Evolutionary conservation across 176 grass and related monocot genomes (phyloP), one percentile per base, ranked within the genome.

Genomic region (Pontederia crassipes): DNA sequence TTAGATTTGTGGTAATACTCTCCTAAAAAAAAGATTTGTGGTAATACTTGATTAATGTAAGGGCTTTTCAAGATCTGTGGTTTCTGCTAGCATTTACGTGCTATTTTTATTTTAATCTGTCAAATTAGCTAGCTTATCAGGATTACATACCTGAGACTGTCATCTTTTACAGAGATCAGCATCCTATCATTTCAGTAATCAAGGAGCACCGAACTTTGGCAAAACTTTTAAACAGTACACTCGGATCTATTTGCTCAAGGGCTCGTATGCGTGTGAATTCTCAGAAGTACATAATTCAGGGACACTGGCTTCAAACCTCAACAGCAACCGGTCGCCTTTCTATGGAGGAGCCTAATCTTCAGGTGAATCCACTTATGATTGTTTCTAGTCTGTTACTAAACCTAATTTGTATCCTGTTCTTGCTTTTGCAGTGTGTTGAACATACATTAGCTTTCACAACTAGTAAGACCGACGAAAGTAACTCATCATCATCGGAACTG

Each of bases 311-410:
- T 79, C 92, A 97, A 54, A 91, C 83, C 40, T 91, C 92, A 71
- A 91, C 92, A 66, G 87, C 87, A 52, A 97, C 92, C 61, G 92
- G 92, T 48, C 79, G 92, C 54, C 79, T 91, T 68, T 90, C 92
- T 50, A 85, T 97, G 92, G 92, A 97, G 73, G 92, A 97, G 59
- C 92, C 87, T 70, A 97, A 97, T 77, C 92, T 97, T 14, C 92
- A 97, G 92, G 92, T 97, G 78, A 62, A 28, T 71, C 71, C 15
- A 32, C 45, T 62, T 32, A 16, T 45, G 11, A 62, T 51, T 26
- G 46, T 66, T 61, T 57, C 9, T 66, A 14, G 79, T 28, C 14
- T 75, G 17, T 70, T 54, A 47, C 78, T 73, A 7, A 52, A 60
- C 64, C 70, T 67, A 2, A 75, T 72, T 75, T 52, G 71, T 49